Conservation (phyloP, 139 green algal genomes). For the Dunaliella primolecta region DNA sequence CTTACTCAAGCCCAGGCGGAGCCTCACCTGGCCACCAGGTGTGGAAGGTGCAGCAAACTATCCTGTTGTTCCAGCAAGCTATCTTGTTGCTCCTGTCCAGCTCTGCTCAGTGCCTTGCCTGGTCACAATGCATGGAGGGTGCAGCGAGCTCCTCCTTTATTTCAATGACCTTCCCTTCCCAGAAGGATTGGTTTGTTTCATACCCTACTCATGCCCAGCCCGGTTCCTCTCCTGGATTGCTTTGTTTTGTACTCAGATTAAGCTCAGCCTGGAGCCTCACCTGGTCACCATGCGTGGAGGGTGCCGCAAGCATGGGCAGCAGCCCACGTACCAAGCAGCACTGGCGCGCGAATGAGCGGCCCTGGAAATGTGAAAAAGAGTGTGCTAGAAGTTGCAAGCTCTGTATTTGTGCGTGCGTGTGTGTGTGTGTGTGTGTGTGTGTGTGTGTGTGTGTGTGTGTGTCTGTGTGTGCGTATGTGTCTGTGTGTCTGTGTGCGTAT, state of each 20-base stretch:
- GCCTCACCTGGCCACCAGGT: too few relatives aligned
- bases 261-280: neutral
- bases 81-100: too few relatives aligned
- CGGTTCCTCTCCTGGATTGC: neutral
- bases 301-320: slow-evolving; percentile 79
- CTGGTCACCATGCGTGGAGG: slow-evolving; percentile 51
- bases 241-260: neutral
- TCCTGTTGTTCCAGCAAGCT: too few relatives aligned
- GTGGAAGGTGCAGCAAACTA: too few relatives aligned
- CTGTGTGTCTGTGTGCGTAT: neutral
- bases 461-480: neutral
- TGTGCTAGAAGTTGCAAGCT: too few relatives aligned
- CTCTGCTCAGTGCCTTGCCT: too few relatives aligned
- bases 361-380: too few relatives aligned
- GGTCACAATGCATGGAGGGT: neutral
- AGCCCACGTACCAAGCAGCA: slow-evolving; percentile 73
- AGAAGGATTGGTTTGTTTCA: neutral
- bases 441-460: neutral
- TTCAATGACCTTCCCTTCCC: neutral
- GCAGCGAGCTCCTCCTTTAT: neutral
- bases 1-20: too few relatives aligned
- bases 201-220: neutral
- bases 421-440: too few relatives aligned
- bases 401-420: too few relatives aligned
- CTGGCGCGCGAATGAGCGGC: slow-evolving; percentile 68